These are phyloP conservation scores for Wickerhamomyces sydowiorum DNA, from an alignment of 805 yeast genomes.

Conservation along the genomic window DNA sequence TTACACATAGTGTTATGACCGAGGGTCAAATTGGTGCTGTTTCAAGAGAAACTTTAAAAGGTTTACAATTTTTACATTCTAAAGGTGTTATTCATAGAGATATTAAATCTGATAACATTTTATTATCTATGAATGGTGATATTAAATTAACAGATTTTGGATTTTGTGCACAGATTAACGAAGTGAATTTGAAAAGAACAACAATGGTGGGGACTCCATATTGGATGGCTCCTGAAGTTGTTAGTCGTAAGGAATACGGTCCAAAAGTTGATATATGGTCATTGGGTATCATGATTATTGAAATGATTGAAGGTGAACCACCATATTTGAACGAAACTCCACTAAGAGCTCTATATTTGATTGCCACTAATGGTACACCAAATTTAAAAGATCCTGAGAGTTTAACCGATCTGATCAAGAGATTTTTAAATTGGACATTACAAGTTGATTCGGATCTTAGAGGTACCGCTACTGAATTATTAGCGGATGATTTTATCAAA, in stretches of 20 bases:
- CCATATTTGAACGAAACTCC: constrained; percentile 97
- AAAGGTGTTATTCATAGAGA: constrained; percentile 95
- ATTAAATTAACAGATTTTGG: constrained; percentile 95
- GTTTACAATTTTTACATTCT: constrained; percentile 81
- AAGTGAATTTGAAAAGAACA: constrained; percentile 77
- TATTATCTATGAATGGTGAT: constrained; percentile 77
- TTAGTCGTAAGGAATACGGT: constrained; percentile 89
- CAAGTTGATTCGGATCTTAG: constrained; percentile 80
- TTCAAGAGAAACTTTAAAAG: constrained; percentile 83
- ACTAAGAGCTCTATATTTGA: constrained; percentile 83
- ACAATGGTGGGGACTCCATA: constrained; percentile 99
- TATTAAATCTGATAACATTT: constrained; percentile 90
- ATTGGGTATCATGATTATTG: constrained; percentile 95
- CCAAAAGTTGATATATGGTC: constrained; percentile 98
- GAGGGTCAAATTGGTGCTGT: constrained; percentile 96
- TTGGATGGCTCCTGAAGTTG: constrained; percentile 99
- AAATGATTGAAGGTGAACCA: constrained; percentile 99
- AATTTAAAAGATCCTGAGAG: constrained; percentile 83
- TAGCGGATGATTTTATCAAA: constrained; percentile 57
- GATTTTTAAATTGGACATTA: constrained; percentile 71
- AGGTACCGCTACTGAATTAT: constrained; percentile 69
- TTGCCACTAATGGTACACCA: constrained; percentile 97
- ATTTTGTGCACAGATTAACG: constrained; percentile 91
- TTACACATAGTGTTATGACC: constrained; percentile 80
- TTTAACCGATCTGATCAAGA: constrained; percentile 56